Evolutionary conservation across 2,329 filamentous ascomycete genomes (phyloP).

Genomic region (Pseudogymnoascus pannorum): DNA sequence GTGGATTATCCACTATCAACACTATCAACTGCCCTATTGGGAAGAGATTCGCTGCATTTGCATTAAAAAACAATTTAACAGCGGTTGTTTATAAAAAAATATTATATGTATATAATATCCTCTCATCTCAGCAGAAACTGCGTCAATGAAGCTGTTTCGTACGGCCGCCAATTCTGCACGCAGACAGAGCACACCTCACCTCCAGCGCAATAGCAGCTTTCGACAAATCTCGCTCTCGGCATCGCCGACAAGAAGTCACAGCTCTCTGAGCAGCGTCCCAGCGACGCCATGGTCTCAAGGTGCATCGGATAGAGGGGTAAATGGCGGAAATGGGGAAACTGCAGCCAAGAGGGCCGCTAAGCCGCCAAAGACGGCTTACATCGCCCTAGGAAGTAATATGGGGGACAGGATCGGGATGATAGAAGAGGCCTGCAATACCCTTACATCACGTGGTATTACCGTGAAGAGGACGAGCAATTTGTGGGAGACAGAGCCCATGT

Average conservation of each 20-base stretch:
- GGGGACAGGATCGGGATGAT: constrained; percentile 81
- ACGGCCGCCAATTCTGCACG: background rate
- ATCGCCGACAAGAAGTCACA: constrained; percentile 6
- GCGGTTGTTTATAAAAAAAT: background rate
- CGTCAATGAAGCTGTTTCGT: constrained; percentile 10
- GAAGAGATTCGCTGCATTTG: constrained; percentile 6
- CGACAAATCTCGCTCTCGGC: background rate
- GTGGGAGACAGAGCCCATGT: constrained; percentile 97
- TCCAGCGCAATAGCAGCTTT: constrained; percentile 3
- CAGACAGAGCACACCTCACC: constrained; percentile 1
- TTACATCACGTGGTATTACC: constrained; percentile 65
- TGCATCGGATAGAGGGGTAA: background rate
- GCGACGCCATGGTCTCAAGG: constrained; percentile 17
- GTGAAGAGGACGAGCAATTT: constrained; percentile 77
- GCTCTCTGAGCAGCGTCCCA: constrained; percentile 10
- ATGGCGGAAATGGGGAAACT: background rate
- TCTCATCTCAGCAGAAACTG: background rate
- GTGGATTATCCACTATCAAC: constrained; percentile 8
- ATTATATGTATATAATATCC: constrained; percentile 4
- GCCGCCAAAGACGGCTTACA: constrained; percentile 48
- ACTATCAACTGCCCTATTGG: constrained; percentile 3
- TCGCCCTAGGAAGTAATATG: constrained; percentile 89
- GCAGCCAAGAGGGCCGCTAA: constrained; percentile 6
- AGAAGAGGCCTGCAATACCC: constrained; percentile 70
- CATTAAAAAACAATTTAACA: background rate